Percentiles rank a stretch among this genome's conserved stretches.
Conservation (phyloP, 495 filamentous ascomycete species). For the Acidiella bohemica region DNA sequence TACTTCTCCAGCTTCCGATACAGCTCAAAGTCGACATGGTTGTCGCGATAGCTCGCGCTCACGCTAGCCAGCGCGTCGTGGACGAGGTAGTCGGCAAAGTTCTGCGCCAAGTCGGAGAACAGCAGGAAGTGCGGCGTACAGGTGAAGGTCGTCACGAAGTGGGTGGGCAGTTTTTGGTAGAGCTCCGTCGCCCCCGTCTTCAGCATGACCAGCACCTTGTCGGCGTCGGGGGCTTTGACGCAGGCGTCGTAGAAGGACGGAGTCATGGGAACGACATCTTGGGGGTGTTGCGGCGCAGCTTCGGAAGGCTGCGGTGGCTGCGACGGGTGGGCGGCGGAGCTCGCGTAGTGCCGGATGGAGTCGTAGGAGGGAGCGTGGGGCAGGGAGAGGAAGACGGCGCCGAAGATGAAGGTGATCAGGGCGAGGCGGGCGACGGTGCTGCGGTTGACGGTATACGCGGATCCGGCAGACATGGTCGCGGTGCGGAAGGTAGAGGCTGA, state of each 20-base stretch:
- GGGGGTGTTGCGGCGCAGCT: too few relatives aligned
- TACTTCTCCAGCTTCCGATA: constrained; percentile 37
- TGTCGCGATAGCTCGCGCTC: constrained; percentile 26
- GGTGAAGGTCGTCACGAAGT: constrained; percentile 39
- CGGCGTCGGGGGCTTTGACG: constrained; percentile 12
- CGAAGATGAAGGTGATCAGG: constrained; percentile 4
- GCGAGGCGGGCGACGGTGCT: constrained; percentile 5
- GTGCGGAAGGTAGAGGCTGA: too few relatives aligned
- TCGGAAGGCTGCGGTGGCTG: too few relatives aligned
- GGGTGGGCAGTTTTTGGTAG: constrained; percentile 27
- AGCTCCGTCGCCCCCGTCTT: constrained; percentile 28
- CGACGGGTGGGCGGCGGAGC: too few relatives aligned
- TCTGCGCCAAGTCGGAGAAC: constrained; percentile 42
- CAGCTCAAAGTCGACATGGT: constrained; percentile 37
- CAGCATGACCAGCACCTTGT: constrained; percentile 25
- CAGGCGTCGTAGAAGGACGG: constrained; percentile 1
- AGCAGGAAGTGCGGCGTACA: constrained; percentile 43
- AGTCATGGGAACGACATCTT: too few relatives aligned
- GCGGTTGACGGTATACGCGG: not conserved
- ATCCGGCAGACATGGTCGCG: not conserved
- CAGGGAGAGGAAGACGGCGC: constrained; percentile 10
- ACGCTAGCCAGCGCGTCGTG: constrained; percentile 38
- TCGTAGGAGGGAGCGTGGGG: constrained; percentile 1
- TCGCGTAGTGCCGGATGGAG: too few relatives aligned
- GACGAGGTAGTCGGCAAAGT: constrained; percentile 34